Conservation (phyloP, 176 grass and related monocot genomes). For the Oryza meridionalis region DNA sequence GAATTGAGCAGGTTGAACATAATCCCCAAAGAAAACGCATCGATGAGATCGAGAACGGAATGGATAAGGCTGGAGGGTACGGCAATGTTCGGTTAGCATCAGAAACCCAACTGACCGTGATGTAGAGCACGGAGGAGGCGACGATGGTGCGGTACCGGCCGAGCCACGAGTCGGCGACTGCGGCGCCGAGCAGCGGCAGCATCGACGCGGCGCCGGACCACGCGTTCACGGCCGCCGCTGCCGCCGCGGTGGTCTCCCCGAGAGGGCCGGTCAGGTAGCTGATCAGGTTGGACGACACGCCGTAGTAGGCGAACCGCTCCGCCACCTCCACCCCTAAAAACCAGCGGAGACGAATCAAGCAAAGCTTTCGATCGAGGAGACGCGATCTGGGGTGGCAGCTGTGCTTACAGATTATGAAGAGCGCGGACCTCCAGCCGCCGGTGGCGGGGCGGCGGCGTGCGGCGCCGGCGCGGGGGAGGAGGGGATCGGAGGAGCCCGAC, state of each 20-base stretch:
- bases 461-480: conserved; percentile 13
- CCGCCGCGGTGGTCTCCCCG: conserved; percentile 50
- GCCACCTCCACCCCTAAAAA: conserved; percentile 60
- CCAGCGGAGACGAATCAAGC: neutral
- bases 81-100: neutral
- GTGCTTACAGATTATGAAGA: conserved; percentile 58
- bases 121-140: conserved; percentile 62
- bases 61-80: neutral
- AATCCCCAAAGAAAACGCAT: neutral
- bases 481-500: conserved; percentile 14
- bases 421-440: conserved; percentile 49
- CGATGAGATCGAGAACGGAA: neutral
- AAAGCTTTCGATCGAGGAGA: neutral
- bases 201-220: conserved; percentile 59
- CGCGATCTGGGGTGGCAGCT: neutral
- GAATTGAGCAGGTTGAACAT: neutral
- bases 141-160: conserved; percentile 71
- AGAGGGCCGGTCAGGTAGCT: conserved; percentile 74
- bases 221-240: conserved; percentile 54
- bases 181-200: conserved; percentile 71
- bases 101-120: conserved; percentile 35
- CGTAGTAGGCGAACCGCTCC: conserved; percentile 62
- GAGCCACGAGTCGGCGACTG: conserved; percentile 76
- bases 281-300: conserved; percentile 67
- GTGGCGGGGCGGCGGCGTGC: neutral